phyloP scores from a whole-genome alignment of 116 monocot species.

The Cymodocea nodosa region DNA sequence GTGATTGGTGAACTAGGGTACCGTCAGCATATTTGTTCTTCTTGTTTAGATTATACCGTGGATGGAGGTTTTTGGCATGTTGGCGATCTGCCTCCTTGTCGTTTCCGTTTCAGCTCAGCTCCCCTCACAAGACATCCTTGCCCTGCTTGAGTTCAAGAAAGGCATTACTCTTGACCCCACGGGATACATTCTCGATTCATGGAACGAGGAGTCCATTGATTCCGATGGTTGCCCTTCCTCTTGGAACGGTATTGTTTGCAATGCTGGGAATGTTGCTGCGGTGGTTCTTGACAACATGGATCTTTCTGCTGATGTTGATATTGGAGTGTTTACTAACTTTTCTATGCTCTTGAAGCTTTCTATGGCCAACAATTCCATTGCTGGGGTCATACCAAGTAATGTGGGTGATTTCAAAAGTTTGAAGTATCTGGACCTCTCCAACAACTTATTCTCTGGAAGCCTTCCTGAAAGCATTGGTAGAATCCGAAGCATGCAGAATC shows the following conservation, averaged over 20 bases:
- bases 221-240: slow-evolving; percentile 89
- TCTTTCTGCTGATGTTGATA: slow-evolving; percentile 37
- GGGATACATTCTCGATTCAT: slow-evolving; percentile 71
- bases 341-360: slow-evolving; percentile 71
- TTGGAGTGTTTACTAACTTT: slow-evolving; percentile 51
- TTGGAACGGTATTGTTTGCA: slow-evolving; percentile 93
- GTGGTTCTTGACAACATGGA: slow-evolving; percentile 62
- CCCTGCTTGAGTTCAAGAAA: slow-evolving; percentile 90
- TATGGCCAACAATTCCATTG: slow-evolving; percentile 60
- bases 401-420: slow-evolving; percentile 44
- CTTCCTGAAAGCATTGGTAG: slow-evolving; percentile 47
- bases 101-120: slow-evolving; percentile 54
- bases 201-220: slow-evolving; percentile 92
- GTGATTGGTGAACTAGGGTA: neutral
- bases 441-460: slow-evolving; percentile 57
- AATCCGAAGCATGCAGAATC: slow-evolving; percentile 57
- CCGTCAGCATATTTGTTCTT: neutral
- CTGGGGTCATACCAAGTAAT: slow-evolving; percentile 34
- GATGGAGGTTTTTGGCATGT: slow-evolving; percentile 9
- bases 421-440: slow-evolving; percentile 68
- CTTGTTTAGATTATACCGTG: neutral
- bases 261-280: slow-evolving; percentile 50
- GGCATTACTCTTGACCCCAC: slow-evolving; percentile 69
- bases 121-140: slow-evolving; percentile 71
- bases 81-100: slow-evolving; percentile 9